Base-by-base conservation (phyloP, 805 yeast genomes). In the Candida maesae region DNA sequence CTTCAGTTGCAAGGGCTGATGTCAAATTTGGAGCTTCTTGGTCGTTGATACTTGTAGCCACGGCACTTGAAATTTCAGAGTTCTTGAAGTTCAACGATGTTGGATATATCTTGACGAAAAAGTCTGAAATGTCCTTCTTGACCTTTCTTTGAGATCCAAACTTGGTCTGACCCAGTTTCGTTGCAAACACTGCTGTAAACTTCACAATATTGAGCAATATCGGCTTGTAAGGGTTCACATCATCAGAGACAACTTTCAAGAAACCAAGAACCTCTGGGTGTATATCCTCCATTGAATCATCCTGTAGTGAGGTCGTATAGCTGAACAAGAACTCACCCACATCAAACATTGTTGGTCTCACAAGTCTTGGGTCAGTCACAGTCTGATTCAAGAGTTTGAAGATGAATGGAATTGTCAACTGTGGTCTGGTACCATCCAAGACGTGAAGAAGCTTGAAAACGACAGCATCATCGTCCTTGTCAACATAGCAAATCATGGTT, bases 361-460 rank as follows among this genome's bases (percentile, higher is more conserved):
- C 24, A 7, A 28, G 4, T 20, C 33, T 39, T n/a, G 43, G 39
- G 2, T 35, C 42, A 6, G 37, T 28, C 1, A 32, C 41, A 2
- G 47, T 36, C 12, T 78, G 65, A 17, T 61, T 56, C 24, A 83
- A 67, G 0, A 85, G 67, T 42, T 75, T 70, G 49, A 86, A 67
- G 5, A 89, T 64, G 50, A 76, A 73, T 0, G 95, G 90, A 12
- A 88, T 65, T 0, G 95, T 84, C 5, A 76, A 53, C 42, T 79
- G 84, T 0, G 95, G 84, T 48, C 85, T 76, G 7, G 95, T 84
- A 1, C 93, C 91, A 62, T 90, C 96, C 36, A 90, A 64, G 2
- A 84, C 81, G 58, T 85, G 88, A n/a, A 86, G 60, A 2, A 86
- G 55, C 49, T 81, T 83, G 51, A 79, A 73, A 11, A 78, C 66